Conservation (phyloP, 805 yeast genomes). For the Saccharomycopsis malanga region DNA sequence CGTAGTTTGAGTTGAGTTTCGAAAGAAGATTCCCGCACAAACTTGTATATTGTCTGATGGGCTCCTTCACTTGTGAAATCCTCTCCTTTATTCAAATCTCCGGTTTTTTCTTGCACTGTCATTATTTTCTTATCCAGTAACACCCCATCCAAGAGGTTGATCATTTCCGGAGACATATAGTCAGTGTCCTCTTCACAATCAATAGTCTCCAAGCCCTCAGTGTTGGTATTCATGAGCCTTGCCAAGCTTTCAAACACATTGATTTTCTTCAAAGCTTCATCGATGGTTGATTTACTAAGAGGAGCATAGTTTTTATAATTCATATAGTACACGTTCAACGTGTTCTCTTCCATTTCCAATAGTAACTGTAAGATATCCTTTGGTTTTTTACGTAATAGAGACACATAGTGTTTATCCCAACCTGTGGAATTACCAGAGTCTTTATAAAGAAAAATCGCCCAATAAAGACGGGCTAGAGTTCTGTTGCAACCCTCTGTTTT, state of each 20-base stretch:
- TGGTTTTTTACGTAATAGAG: constrained; percentile 8
- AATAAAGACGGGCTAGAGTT: constrained; percentile 33
- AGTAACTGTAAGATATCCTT: neutral
- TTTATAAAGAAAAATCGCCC: constrained; percentile 41
- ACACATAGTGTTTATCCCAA: too few relatives aligned
- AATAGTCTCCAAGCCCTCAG: neutral
- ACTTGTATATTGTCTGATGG: constrained; percentile 49
- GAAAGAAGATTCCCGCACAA: constrained; percentile 56
- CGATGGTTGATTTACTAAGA: constrained; percentile 43
- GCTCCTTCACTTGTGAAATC: too few relatives aligned
- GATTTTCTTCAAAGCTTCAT: constrained; percentile 60
- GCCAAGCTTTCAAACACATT: constrained; percentile 64
- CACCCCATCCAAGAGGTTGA: constrained; percentile 7
- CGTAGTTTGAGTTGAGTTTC: constrained; percentile 67
- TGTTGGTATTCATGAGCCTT: constrained; percentile 31
- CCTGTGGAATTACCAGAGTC: neutral
- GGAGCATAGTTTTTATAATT: constrained; percentile 57
- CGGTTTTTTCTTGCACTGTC: constrained; percentile 14
- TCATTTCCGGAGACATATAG: constrained; percentile 2
- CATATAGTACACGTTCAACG: constrained; percentile 37
- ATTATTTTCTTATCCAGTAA: constrained; percentile 6
- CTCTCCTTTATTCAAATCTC: too few relatives aligned
- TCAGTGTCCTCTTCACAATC: constrained; percentile 8
- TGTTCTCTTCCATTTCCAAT: neutral
- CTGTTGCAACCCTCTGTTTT: neutral